Evolutionary conservation across 495 filamentous ascomycete genomes (phyloP).

Genomic region (Aspergillus baeticus): DNA sequence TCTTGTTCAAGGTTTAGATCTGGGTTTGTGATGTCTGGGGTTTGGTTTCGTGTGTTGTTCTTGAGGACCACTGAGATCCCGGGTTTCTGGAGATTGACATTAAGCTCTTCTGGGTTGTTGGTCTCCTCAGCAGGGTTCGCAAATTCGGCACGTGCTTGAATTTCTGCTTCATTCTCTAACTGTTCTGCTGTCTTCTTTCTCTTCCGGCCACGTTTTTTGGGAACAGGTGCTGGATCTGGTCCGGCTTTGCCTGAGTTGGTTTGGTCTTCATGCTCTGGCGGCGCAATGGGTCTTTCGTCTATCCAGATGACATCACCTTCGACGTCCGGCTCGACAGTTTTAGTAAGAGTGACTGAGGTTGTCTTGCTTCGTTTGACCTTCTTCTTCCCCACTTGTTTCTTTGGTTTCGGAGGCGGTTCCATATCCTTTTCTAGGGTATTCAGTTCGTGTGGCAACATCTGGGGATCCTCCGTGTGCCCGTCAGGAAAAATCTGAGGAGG

Average conservation of each 20-base stretch:
- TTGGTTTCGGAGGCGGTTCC: neutral
- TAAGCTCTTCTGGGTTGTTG: neutral
- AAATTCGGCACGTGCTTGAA: too few relatives aligned
- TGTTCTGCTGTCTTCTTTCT: slow-evolving; percentile 37
- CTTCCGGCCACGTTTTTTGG: slow-evolving; percentile 49
- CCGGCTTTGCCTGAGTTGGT: neutral
- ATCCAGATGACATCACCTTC: slow-evolving; percentile 42
- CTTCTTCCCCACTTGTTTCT: slow-evolving; percentile 36
- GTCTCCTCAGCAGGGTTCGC: neutral
- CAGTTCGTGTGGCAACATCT: neutral
- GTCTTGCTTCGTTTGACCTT: slow-evolving; percentile 41
- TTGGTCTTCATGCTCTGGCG: neutral
- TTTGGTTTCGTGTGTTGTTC: neutral
- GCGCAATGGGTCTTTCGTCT: slow-evolving; percentile 26
- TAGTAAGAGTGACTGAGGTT: slow-evolving; percentile 29
- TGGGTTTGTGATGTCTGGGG: neutral
- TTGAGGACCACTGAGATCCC: slow-evolving; percentile 1
- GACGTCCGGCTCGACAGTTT: slow-evolving; percentile 25
- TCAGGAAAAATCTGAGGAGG: neutral
- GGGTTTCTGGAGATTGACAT: neutral
- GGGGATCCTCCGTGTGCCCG: neutral
- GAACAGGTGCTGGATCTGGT: slow-evolving; percentile 15
- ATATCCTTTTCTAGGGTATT: neutral
- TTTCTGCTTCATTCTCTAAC: slow-evolving; percentile 2
- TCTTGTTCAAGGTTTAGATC: neutral